Evolutionary conservation across 768 basidiomycete genomes (phyloP).

Genomic region (Sporobolomyces phaffii): DNA sequence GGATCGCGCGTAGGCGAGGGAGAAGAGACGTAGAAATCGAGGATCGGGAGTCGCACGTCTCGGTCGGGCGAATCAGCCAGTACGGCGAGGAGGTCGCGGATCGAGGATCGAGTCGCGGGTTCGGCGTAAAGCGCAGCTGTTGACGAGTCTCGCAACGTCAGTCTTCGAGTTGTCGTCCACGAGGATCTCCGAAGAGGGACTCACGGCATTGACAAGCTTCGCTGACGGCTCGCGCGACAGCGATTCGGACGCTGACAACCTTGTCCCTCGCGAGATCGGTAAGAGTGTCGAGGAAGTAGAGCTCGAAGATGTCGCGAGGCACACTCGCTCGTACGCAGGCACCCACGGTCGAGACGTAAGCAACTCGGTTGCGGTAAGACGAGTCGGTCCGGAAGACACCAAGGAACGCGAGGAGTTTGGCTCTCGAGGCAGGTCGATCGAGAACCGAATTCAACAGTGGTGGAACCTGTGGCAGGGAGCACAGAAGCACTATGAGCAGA

Average conservation of each 20-base stretch:
- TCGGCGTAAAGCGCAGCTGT: constrained; percentile 25
- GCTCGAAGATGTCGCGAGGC: constrained; percentile 50
- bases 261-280: constrained; percentile 58
- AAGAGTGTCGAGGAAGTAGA: constrained; percentile 55
- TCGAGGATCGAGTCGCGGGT: background rate
- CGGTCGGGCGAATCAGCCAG: constrained; percentile 16
- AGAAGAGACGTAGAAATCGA: constrained; percentile 1
- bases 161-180: no score
- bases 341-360: constrained; percentile 69
- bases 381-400: constrained; percentile 20
- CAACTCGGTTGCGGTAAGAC: constrained; percentile 45
- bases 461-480: constrained; percentile 25
- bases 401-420: constrained; percentile 31
- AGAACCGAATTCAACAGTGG: constrained; percentile 39
- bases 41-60: constrained; percentile 16
- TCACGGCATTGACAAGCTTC: constrained; percentile 43
- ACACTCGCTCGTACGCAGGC: constrained; percentile 54
- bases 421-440: constrained; percentile 36
- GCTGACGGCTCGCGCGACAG: constrained; percentile 67
- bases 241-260: constrained; percentile 79
- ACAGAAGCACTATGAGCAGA: background rate
- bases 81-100: constrained; percentile 15
- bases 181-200: background rate
- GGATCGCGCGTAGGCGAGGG: background rate
- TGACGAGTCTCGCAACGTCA: no score